Evolutionary conservation across 495 filamentous ascomycete species (phyloP), one percentile per base, ranked within the genome.

Genomic region (Venustampulla echinocandica): DNA sequence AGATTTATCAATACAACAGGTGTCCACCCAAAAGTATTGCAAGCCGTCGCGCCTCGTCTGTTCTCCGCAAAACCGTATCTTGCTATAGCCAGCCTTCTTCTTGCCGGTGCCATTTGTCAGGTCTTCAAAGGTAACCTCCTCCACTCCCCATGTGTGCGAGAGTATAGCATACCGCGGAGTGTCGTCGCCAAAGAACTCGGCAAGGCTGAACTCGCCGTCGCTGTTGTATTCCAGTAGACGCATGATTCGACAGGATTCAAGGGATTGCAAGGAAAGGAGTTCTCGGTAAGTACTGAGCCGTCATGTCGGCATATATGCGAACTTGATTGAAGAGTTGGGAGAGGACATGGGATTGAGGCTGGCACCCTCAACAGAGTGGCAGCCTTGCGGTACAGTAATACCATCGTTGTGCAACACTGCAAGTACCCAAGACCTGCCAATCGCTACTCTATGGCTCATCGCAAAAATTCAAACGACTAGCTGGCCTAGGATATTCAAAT

Each of bases 1-100:
- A 4, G 27, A 37, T 43, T 58, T 58, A 21, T 58, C 44, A 44
- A 55, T 69, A 44, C 66, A 69, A 43, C 64, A 68, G 1, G 66
- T 69, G 49, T 69, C 66, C 3, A 69, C 49, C 66, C 64, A 70
- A 0, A 57, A 50, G 47, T 59, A 67, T 11, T 58, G 19, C 4
- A 51, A 53, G 10, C 46, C 40, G 14, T 55, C 43, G 10, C 19
- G 10, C 1, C 22, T 11, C 9, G 63, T 57, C 43, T 44, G 36
- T 4, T 14, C 37, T 22, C 30, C 44, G 42, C 65, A 65, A 27
- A 40, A 57, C 13, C 44, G 9, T 1, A 63, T 51, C 32, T 65
- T 66, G 19, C 20, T 17, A 30, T 42, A 61, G 1, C 63, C 63
- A 27, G 15, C n/a, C 19, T 25, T 44, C 1, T 22, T 32, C 32